Conservation (phyloP, 2,329 filamentous ascomycete genomes). For the Aspergillus sp. region DNA sequence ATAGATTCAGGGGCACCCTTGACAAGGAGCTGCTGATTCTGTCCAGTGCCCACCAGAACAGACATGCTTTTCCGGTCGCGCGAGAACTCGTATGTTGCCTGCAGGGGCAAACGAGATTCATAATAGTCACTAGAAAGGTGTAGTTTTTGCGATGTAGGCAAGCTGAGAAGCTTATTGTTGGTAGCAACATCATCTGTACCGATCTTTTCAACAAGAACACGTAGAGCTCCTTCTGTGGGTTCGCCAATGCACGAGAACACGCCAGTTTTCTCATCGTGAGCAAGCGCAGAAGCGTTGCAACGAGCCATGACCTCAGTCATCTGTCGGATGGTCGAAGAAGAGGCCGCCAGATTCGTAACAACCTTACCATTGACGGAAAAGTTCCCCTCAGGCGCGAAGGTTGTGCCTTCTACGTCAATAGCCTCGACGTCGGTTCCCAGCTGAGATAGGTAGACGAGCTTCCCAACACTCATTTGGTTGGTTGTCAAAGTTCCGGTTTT, state of each 20-base stretch:
- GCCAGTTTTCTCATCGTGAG: conserved; percentile 74
- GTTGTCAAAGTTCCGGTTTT: conserved; percentile 98
- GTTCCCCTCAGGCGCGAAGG: conserved; percentile 79
- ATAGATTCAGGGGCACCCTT: conserved; percentile 96
- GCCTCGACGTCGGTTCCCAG: conserved; percentile 75
- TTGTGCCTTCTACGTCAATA: conserved; percentile 87
- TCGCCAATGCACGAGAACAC: conserved; percentile 84
- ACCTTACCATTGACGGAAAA: conserved; percentile 68
- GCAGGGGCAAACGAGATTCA: conserved; percentile 69
- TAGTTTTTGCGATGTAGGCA: conserved; percentile 60
- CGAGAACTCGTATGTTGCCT: conserved; percentile 95
- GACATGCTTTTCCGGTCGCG: conserved; percentile 99
- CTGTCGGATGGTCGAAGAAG: conserved; percentile 75
- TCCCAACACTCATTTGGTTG: conserved; percentile 98
- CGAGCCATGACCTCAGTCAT: conserved; percentile 70
- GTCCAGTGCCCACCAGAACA: conserved; percentile 73
- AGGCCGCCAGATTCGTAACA: conserved; percentile 66
- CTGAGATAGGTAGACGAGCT: conserved; percentile 79
- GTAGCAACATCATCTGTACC: conserved; percentile 70
- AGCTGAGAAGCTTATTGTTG: conserved; percentile 52
- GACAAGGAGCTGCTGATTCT: conserved; percentile 78
- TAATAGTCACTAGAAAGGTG: conserved; percentile 84
- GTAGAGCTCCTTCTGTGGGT: conserved; percentile 89
- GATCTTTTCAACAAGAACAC: conserved; percentile 90
- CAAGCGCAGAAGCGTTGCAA: conserved; percentile 84